phyloP scores from a whole-genome alignment of 768 basidiomycete species.

The Boletus sp. region DNA sequence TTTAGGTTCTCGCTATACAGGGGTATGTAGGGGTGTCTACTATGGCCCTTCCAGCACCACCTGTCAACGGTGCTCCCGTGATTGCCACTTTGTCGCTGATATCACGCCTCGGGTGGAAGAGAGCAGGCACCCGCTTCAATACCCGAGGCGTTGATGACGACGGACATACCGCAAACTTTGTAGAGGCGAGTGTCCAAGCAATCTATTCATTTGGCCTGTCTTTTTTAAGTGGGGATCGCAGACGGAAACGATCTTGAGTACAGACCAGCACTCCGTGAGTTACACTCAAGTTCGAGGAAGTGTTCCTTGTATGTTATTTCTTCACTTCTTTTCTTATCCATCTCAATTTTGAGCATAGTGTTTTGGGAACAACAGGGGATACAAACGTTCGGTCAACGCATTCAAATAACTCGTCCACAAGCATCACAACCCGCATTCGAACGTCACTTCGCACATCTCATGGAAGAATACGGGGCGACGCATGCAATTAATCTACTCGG shows the following conservation, averaged over 20 bases:
- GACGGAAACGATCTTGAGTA: constrained; percentile 90
- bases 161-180: constrained; percentile 93
- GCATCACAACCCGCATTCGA: constrained; percentile 98
- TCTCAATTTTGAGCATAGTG: constrained; percentile 46
- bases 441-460: constrained; percentile 83
- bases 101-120: constrained; percentile 87
- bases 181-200: constrained; percentile 60
- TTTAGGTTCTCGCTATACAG: constrained; percentile 85
- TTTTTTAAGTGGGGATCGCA: constrained; percentile 32
- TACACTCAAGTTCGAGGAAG: constrained; percentile 94
- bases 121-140: constrained; percentile 97
- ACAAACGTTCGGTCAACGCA: constrained; percentile 90
- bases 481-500: constrained; percentile 93
- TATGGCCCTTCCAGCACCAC: constrained; percentile 73
- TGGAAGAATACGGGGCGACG: constrained; percentile 79
- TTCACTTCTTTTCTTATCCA: background rate
- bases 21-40: constrained; percentile 87
- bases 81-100: constrained; percentile 79
- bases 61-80: constrained; percentile 67
- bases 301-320: constrained; percentile 72
- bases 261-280: constrained; percentile 84
- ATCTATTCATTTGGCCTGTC: constrained; percentile 2
- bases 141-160: constrained; percentile 96
- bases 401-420: constrained; percentile 93
- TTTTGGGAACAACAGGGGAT: constrained; percentile 99